Conservation (phyloP, 345 rosid genomes). For the Odontarrhena argentea region DNA sequence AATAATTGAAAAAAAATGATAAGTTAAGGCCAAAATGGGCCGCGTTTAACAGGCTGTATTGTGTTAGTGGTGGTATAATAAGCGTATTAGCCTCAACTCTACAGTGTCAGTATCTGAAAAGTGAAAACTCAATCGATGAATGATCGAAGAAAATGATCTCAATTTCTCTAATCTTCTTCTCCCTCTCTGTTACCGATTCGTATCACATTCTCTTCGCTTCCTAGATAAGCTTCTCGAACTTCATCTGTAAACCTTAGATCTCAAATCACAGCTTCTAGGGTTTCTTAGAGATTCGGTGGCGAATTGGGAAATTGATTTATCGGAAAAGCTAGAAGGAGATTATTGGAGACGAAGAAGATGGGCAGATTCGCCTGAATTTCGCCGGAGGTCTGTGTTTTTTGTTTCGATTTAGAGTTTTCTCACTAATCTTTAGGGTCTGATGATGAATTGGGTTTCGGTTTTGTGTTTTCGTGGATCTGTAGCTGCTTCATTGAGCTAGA, state of each 20-base stretch:
- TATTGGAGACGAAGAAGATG: slow-evolving; percentile 49
- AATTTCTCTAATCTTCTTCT: slow-evolving; percentile 3
- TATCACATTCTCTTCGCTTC: background rate
- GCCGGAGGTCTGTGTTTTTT: slow-evolving; percentile 72
- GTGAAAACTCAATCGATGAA: too few species aligned
- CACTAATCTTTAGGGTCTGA: background rate
- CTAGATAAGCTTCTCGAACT: background rate
- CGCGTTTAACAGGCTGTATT: too few species aligned
- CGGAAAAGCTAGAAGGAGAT: slow-evolving; percentile 84
- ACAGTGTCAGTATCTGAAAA: too few species aligned
- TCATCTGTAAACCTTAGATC: background rate
- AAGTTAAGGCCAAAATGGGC: too few species aligned
- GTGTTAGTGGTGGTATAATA: too few species aligned
- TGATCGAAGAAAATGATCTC: background rate
- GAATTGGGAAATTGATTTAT: slow-evolving; percentile 90
- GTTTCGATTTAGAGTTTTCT: slow-evolving; percentile 7
- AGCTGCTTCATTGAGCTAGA: slow-evolving; percentile 60
- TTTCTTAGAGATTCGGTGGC: slow-evolving; percentile 72
- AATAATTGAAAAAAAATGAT: too few species aligned
- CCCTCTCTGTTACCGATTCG: background rate
- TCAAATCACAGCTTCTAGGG: slow-evolving; percentile 31
- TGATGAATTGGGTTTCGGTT: slow-evolving; percentile 14
- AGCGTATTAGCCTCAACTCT: too few species aligned
- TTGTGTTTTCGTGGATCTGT: slow-evolving; percentile 25
- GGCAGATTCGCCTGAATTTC: slow-evolving; percentile 60